Conservation (phyloP, 495 filamentous ascomycete genomes). For the Penicillium paradoxum region DNA sequence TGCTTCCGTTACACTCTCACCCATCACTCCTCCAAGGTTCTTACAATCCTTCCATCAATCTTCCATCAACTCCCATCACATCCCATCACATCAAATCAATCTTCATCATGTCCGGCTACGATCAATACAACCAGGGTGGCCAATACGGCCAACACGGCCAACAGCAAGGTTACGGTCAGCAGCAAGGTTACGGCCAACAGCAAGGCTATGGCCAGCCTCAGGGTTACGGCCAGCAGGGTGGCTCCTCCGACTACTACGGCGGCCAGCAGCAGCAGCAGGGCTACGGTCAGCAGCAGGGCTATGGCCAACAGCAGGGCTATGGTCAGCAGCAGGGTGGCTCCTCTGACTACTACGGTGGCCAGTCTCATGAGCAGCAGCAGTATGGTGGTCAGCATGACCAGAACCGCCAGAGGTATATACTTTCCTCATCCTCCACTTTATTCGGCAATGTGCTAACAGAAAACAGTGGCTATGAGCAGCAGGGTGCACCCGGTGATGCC, state of each 20-base stretch:
- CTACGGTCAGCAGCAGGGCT: slow-evolving; percentile 19
- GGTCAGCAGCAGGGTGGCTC: slow-evolving; percentile 16
- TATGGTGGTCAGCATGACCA: slow-evolving; percentile 30
- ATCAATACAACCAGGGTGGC: slow-evolving; percentile 35
- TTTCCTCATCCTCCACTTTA: background rate
- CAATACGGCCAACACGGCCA: slow-evolving; percentile 13
- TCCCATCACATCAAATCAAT: background rate
- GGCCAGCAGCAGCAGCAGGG: slow-evolving; percentile 8
- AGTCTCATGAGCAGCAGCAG: slow-evolving; percentile 22
- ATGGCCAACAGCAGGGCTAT: slow-evolving; percentile 23
- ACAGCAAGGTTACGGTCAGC: slow-evolving; percentile 20
- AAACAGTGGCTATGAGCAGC: slow-evolving; percentile 21
- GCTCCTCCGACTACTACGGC: slow-evolving; percentile 8
- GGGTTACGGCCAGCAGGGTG: slow-evolving; percentile 19
- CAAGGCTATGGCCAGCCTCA: slow-evolving; percentile 22
- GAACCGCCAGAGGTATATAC: slow-evolving; percentile 21
- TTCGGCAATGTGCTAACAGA: slow-evolving; percentile 9
- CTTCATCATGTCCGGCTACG: slow-evolving; percentile 42
- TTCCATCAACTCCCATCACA: slow-evolving; percentile 1
- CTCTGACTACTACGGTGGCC: slow-evolving; percentile 31
- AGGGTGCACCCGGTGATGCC: slow-evolving; percentile 33
- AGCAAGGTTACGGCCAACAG: slow-evolving; percentile 31
- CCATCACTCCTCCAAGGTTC: background rate
- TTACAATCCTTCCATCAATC: slow-evolving; percentile 1
- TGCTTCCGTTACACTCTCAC: slow-evolving; percentile 12